Evolutionary conservation across 257 asterid genomes (phyloP).

Genomic region (Rehmannia glutinosa): DNA sequence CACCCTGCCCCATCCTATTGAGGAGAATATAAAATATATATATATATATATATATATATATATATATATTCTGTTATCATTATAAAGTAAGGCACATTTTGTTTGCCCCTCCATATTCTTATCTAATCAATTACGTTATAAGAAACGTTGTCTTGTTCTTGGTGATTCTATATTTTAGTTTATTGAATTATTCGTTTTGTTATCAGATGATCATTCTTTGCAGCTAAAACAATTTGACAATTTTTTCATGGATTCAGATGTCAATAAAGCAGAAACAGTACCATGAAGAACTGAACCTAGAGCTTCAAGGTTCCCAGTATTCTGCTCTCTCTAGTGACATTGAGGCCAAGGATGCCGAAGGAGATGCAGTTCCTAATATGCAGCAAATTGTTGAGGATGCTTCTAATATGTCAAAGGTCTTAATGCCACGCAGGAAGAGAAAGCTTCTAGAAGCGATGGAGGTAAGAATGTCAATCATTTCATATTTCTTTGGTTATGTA

Average conservation of each 20-base stretch:
- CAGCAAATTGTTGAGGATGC: slow-evolving; percentile 54
- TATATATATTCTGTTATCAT: no score
- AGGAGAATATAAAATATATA: no score
- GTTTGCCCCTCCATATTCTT: no score
- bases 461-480: slow-evolving; percentile 32
- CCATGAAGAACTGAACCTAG: slow-evolving; percentile 59
- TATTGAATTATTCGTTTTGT: not conserved
- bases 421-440: slow-evolving; percentile 63
- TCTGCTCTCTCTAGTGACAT: slow-evolving; percentile 25
- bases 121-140: no score
- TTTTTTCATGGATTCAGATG: slow-evolving; percentile 46
- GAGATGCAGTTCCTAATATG: slow-evolving; percentile 33
- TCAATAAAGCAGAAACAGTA: slow-evolving; percentile 47
- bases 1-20: no score
- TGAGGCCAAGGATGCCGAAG: slow-evolving; percentile 35
- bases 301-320: slow-evolving; percentile 43
- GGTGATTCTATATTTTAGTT: not conserved
- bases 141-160: not conserved
- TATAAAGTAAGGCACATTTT: no score
- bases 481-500: not conserved
- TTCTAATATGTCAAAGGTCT: slow-evolving; percentile 35
- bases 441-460: slow-evolving; percentile 56
- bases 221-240: not conserved
- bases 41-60: no score
- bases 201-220: not conserved